A percentile compares a stretch with the other conserved stretches of the same genome.
Conservation (phyloP, 352 stramenopile genomes). For the Peronospora belbahrii region DNA sequence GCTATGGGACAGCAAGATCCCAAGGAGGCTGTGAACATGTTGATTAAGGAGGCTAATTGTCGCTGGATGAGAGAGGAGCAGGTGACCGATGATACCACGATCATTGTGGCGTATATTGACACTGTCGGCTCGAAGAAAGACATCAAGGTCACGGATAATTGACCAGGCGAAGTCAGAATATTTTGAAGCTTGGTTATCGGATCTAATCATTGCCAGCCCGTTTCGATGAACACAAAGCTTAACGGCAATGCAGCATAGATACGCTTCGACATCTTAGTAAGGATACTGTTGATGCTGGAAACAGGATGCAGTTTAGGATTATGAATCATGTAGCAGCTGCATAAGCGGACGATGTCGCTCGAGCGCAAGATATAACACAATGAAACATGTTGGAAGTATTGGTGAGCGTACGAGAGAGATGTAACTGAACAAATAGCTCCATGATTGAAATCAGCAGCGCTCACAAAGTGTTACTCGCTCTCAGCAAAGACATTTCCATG, state of each 20-base stretch:
- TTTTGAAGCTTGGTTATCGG: no score
- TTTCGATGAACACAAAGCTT: no score
- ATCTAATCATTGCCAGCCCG: no score
- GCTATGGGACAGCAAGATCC: slow-evolving; percentile 66
- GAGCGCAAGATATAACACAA: neutral
- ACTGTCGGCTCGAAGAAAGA: slow-evolving; percentile 18
- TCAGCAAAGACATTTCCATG: no score
- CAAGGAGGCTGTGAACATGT: slow-evolving; percentile 83
- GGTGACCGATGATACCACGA: slow-evolving; percentile 98
- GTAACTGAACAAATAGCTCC: neutral
- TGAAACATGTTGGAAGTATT: neutral
- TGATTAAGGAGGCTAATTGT: slow-evolving; percentile 93
- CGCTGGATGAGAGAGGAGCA: slow-evolving; percentile 99
- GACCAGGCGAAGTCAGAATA: neutral
- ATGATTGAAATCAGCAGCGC: neutral
- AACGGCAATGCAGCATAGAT: no score
- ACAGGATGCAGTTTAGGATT: no score
- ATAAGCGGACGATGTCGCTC: no score
- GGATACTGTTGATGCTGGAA: no score
- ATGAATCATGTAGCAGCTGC: no score
- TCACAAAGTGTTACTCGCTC: no score
- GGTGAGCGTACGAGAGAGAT: neutral
- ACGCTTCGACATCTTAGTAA: no score
- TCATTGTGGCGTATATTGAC: slow-evolving; percentile 95
- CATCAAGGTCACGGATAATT: neutral